Evolutionary conservation across 1,284 basidiomycete genomes (phyloP).

Genomic region (Apiotrichum porosum): DNA sequence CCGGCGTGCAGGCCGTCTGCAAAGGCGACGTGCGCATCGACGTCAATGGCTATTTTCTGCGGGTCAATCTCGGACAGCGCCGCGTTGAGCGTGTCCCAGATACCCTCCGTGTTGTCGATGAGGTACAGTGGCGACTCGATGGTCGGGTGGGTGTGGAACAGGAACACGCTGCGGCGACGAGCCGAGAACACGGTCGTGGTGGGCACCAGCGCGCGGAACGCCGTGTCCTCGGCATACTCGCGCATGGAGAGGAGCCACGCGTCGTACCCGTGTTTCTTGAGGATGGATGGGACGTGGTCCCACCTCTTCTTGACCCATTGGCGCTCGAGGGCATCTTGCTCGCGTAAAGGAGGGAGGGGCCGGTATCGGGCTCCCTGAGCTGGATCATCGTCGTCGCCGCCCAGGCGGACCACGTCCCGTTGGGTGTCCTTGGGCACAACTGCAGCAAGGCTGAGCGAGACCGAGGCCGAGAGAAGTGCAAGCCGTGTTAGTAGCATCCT

Average conservation of each 20-base stretch:
- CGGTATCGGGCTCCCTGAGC: conserved; percentile 35
- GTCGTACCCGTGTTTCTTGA: conserved; percentile 49
- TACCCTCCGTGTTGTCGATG: conserved; percentile 55
- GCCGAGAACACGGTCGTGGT: conserved; percentile 53
- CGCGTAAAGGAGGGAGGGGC: conserved; percentile 51
- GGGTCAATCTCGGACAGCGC: conserved; percentile 49
- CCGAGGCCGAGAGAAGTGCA: too few relatives aligned
- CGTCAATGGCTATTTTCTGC: conserved; percentile 52
- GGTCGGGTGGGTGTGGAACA: conserved; percentile 50
- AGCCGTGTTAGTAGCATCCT: too few relatives aligned
- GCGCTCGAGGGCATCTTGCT: conserved; percentile 52
- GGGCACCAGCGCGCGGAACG: conserved; percentile 56
- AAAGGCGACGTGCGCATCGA: conserved; percentile 53
- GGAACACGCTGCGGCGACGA: conserved; percentile 53
- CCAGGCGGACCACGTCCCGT: too few relatives aligned
- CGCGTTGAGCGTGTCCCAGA: conserved; percentile 52
- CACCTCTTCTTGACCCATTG: conserved; percentile 52
- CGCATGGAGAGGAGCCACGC: conserved; percentile 38
- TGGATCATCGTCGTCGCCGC: background rate
- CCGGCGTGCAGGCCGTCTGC: conserved; percentile 56
- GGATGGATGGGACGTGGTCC: conserved; percentile 49
- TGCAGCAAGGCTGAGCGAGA: too few relatives aligned
- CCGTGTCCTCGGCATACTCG: conserved; percentile 56
- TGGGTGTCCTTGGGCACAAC: too few relatives aligned
- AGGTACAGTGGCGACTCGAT: conserved; percentile 49